These are phyloP conservation scores for Globisporangium apiculatum DNA, from an alignment of 352 stramenopile genomes.

Conservation along the genomic window DNA sequence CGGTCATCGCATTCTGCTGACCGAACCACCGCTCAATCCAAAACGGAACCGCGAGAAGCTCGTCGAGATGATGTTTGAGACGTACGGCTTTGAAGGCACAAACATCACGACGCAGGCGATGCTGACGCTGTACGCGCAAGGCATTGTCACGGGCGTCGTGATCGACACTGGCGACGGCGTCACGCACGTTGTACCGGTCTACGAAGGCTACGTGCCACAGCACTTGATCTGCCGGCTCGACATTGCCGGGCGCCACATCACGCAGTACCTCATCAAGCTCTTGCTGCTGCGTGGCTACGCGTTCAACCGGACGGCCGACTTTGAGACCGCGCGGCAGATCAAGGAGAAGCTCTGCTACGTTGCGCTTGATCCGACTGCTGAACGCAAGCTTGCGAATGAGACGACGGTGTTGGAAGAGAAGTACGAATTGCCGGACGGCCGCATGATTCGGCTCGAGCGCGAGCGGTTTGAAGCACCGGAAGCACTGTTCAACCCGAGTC, in stretches of 20 bases:
- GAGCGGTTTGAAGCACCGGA: constrained; percentile 96
- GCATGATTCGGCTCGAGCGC: constrained; percentile 90
- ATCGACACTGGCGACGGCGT: constrained; percentile 92
- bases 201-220: constrained; percentile 87
- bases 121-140: constrained; percentile 91
- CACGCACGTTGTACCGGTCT: constrained; percentile 85
- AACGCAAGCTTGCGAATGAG: constrained; percentile 85
- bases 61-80: constrained; percentile 92
- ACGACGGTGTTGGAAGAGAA: constrained; percentile 90
- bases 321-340: constrained; percentile 91
- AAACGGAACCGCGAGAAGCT: constrained; percentile 89
- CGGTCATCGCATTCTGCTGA: constrained; percentile 88
- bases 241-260: constrained; percentile 85
- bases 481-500: constrained; percentile 94
- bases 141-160: constrained; percentile 86
- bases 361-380: constrained; percentile 80
- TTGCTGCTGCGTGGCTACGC: constrained; percentile 87
- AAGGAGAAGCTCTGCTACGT: constrained; percentile 95
- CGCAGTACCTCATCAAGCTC: constrained; percentile 90
- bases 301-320: constrained; percentile 90
- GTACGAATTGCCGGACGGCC: constrained; percentile 96
- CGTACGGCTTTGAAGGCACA: constrained; percentile 86
- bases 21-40: constrained; percentile 90
- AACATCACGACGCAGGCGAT: constrained; percentile 92
- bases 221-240: constrained; percentile 89